These are phyloP conservation scores for Fusarium sp. DNA, from an alignment of 2,329 filamentous ascomycete species.

Conservation along the genomic window DNA sequence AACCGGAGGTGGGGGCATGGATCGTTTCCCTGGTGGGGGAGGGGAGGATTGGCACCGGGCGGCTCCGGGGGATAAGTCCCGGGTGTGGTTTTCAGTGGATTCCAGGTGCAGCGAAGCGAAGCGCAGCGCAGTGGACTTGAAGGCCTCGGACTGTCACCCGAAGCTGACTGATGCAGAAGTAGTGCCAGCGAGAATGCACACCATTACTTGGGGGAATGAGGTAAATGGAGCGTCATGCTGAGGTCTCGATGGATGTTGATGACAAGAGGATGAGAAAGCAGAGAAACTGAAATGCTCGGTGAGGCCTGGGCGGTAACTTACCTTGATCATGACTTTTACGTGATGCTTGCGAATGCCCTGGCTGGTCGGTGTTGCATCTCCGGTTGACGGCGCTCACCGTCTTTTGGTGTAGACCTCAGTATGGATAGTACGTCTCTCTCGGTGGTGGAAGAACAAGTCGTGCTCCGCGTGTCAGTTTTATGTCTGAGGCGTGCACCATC, in stretches of 20 bases:
- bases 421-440: not conserved
- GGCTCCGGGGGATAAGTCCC: slow-evolving; percentile 29
- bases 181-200: slow-evolving; percentile 15
- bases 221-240: slow-evolving; percentile 21
- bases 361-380: slow-evolving; percentile 25
- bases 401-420: slow-evolving; percentile 23
- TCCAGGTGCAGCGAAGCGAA: not conserved
- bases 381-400: slow-evolving; percentile 33
- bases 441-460: not conserved
- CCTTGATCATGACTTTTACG: slow-evolving; percentile 19
- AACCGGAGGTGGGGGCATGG: slow-evolving; percentile 2
- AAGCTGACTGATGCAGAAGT: slow-evolving; percentile 9
- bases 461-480: slow-evolving; percentile 7
- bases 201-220: slow-evolving; percentile 3
- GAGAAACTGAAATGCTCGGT: not conserved
- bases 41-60: slow-evolving; percentile 27
- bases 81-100: slow-evolving; percentile 25
- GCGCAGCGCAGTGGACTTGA: not conserved
- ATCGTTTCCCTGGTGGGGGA: slow-evolving; percentile 19
- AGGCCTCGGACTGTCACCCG: slow-evolving; percentile 8
- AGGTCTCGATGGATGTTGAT: not conserved
- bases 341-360: slow-evolving; percentile 15
- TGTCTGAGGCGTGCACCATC: slow-evolving; percentile 16
- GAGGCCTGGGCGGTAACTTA: not conserved
- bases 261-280: not conserved